phyloP scores from a whole-genome alignment of 2,329 filamentous ascomycete genomes.

The Thielaviopsis euricoi region DNA sequence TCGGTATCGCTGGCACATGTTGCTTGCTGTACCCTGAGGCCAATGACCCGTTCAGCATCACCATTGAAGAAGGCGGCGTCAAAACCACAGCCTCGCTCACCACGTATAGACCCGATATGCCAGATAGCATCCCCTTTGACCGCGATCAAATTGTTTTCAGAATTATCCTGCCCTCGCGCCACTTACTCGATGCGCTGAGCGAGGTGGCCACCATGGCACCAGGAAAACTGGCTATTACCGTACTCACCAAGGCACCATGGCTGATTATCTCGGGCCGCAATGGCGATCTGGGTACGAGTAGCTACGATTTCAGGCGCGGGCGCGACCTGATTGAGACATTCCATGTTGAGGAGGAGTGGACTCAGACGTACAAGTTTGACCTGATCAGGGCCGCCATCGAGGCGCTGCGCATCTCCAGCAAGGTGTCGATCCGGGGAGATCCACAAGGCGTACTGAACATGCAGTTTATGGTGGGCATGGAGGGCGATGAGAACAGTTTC shows the following conservation, averaged over 20 bases:
- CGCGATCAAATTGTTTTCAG: constrained; percentile 70
- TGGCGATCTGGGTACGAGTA: constrained; percentile 42
- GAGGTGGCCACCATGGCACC: constrained; percentile 59
- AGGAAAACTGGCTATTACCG: constrained; percentile 50
- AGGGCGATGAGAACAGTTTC: constrained; percentile 53
- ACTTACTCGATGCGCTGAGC: constrained; percentile 53
- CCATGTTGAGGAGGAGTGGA: constrained; percentile 40
- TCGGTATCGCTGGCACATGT: constrained; percentile 76
- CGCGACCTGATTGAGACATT: constrained; percentile 61
- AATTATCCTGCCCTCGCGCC: constrained; percentile 76
- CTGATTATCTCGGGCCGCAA: constrained; percentile 53
- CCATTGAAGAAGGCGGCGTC: constrained; percentile 71
- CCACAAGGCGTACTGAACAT: constrained; percentile 78
- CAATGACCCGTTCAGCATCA: constrained; percentile 67
- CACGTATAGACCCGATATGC: constrained; percentile 63
- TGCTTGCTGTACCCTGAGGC: constrained; percentile 59
- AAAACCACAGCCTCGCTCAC: constrained; percentile 80
- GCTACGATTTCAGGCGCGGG: constrained; percentile 49
- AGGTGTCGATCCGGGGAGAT: constrained; percentile 82
- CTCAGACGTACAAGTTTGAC: constrained; percentile 71
- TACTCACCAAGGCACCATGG: constrained; percentile 47
- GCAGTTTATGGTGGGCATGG: constrained; percentile 90
- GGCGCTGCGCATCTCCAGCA: constrained; percentile 85
- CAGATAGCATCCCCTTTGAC: constrained; percentile 77
- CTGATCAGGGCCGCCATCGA: constrained; percentile 71